These are phyloP conservation scores for Saxophila tyrrhenica DNA, from an alignment of 495 filamentous ascomycete species.

Conservation along the genomic window DNA sequence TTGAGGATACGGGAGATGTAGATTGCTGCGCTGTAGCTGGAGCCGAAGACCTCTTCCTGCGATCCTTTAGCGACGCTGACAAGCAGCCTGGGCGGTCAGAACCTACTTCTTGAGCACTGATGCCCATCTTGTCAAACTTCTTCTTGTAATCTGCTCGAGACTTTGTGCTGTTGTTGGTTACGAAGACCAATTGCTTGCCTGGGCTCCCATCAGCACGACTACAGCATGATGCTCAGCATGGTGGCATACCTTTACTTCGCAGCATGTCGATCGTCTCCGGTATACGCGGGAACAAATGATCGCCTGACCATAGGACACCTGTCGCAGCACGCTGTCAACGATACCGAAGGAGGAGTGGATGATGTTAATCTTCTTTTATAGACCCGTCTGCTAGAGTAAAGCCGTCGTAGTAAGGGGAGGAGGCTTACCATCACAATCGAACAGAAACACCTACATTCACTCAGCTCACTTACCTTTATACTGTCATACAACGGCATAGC, in stretches of 20 bases:
- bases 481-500: constrained; percentile 15
- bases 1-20: constrained; percentile 90
- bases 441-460: constrained; percentile 66
- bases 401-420: too few species aligned
- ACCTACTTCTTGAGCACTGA: constrained; percentile 55
- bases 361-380: too few species aligned
- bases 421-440: constrained; percentile 86
- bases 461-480: constrained; percentile 1
- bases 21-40: constrained; percentile 85
- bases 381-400: too few species aligned
- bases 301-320: constrained; percentile 96
- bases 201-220: not conserved
- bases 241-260: constrained; percentile 54
- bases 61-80: not conserved
- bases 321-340: too few species aligned
- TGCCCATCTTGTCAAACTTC: constrained; percentile 74
- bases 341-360: too few species aligned
- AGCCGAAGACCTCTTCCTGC: constrained; percentile 89
- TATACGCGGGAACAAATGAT: constrained; percentile 71
- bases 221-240: not conserved
- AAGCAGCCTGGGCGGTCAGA: not conserved
- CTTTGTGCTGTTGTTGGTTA: constrained; percentile 98
- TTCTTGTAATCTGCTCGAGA: constrained; percentile 84
- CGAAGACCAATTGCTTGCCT: constrained; percentile 92
- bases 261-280: constrained; percentile 74